Conservation (phyloP, 257 asterid species). For the Leonotis leonurus region DNA sequence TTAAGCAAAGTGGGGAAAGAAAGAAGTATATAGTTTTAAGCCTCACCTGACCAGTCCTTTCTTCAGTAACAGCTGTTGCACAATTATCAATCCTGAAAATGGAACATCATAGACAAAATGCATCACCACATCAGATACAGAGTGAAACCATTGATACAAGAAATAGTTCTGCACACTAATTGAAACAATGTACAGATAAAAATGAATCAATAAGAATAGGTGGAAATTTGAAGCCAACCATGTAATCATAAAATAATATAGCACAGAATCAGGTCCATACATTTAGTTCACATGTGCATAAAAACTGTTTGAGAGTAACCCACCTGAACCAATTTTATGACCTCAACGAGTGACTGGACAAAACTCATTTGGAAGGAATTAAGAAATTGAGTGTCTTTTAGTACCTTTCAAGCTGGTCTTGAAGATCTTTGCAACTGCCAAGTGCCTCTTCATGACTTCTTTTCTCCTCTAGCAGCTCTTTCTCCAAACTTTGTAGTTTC, state of each 20-base stretch:
- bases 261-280: background rate
- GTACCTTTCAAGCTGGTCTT: slow-evolving; percentile 69
- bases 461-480: slow-evolving; percentile 71
- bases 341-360: background rate
- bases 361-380: background rate
- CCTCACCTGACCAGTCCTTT: slow-evolving; percentile 41
- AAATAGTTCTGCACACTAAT: background rate
- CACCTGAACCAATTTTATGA: background rate
- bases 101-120: slow-evolving; percentile 10
- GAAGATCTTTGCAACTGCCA: slow-evolving; percentile 62
- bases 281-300: slow-evolving; percentile 9
- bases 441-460: slow-evolving; percentile 47
- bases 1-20: background rate
- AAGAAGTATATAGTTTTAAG: slow-evolving; percentile 3
- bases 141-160: background rate
- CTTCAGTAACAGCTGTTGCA: slow-evolving; percentile 28
- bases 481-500: slow-evolving; percentile 44
- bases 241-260: background rate
- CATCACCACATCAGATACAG: slow-evolving; percentile 3
- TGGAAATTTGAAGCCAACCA: background rate
- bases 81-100: slow-evolving; percentile 22
- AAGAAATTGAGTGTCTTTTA: background rate
- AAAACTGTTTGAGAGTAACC: background rate
- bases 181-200: background rate
- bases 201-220: background rate